Percentiles rank a stretch among this genome's conserved stretches.
Evolutionary conservation across 2,329 filamentous ascomycete species (phyloP).

Genomic region (Fusarium fracticaudum): DNA sequence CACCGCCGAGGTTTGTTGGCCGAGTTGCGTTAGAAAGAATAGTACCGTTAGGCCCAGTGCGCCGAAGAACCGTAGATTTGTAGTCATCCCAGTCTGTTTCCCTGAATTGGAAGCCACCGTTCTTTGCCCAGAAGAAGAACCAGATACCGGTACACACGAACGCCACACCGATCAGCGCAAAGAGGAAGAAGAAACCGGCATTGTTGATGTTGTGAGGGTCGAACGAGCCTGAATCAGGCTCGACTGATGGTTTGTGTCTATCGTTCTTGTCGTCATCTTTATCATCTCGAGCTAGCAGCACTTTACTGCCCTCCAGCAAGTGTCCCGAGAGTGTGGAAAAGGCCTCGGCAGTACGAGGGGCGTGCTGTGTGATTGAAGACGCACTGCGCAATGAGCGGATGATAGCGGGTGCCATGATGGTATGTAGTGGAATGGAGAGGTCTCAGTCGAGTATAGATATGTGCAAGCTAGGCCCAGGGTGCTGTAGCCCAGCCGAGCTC

Average conservation of each 20-base stretch:
- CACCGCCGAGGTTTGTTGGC: conserved; percentile 86
- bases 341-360: conserved; percentile 33
- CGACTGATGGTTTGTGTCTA: conserved; percentile 42
- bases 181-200: conserved; percentile 82
- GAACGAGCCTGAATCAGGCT: conserved; percentile 61
- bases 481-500: conserved; percentile 44
- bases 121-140: conserved; percentile 99
- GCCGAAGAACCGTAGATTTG: conserved; percentile 90
- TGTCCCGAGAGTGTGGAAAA: conserved; percentile 51
- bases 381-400: conserved; percentile 44
- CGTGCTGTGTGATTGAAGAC: conserved; percentile 37
- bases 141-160: conserved; percentile 84
- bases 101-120: conserved; percentile 90
- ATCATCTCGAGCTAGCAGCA: conserved; percentile 54
- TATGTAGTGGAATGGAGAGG: conserved; percentile 26
- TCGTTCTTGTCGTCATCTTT: conserved; percentile 40
- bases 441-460: conserved; percentile 25
- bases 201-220: conserved; percentile 68
- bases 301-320: conserved; percentile 52
- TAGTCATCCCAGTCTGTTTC: conserved; percentile 97
- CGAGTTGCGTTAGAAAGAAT: conserved; percentile 84
- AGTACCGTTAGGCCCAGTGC: conserved; percentile 89
- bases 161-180: conserved; percentile 81
- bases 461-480: conserved; percentile 39
- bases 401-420: conserved; percentile 55